Evolutionary conservation across 1,139 yeast genomes (phyloP), one percentile per base, ranked within the genome.

Genomic region (Williopsis jadinii): DNA sequence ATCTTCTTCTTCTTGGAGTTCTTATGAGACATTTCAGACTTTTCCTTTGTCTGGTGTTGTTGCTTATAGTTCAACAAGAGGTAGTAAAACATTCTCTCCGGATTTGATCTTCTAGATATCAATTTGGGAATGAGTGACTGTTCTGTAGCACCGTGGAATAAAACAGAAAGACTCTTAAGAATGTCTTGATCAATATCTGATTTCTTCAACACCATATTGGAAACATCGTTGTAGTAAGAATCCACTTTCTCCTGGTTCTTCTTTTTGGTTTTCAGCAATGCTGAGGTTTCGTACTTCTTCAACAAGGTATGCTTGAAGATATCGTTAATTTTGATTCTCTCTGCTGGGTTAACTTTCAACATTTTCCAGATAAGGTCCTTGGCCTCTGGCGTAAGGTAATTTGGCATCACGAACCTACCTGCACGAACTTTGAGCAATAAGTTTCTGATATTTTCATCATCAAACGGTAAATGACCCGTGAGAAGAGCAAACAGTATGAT

Each of bases 391-490:
- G 94, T 81, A 40, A 94, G 66, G 43, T 82, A 80, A 32, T 73
- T 72, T 13, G 97, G 97, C 84, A 92, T 87, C 41, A 74, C 71
- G 59, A 80, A 92, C 54, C 77, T 75, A 28, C 98, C 99, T 45
- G 80, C 79, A 65, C 92, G 97, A 30, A 92, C 98, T 61, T 92
- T 92, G 52, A 87, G 68, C 36, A 94, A 70, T 47, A 92, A 68
- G 53, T 82, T 81, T 52, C 97, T 74, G 51, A 92, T 88, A 61
- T 88, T 88, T 55, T 88, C 97, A 63, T 92, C 97, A 63, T 92
- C 98, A 61, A 94, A 94, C 1, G 98, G 98, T 48, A 92, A 70
- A 62, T 92, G 92, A 31, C 98, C 98, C 0, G 97, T 90, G 42
- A 92, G 71, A 41, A 92, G 68, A 1, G 98, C 98, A 67, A 87